A percentile compares a stretch with the other conserved stretches of the same genome.
These are phyloP conservation scores for Blepharisma stoltei DNA, from an alignment of 73 alveolate species.

Conservation along the genomic window DNA sequence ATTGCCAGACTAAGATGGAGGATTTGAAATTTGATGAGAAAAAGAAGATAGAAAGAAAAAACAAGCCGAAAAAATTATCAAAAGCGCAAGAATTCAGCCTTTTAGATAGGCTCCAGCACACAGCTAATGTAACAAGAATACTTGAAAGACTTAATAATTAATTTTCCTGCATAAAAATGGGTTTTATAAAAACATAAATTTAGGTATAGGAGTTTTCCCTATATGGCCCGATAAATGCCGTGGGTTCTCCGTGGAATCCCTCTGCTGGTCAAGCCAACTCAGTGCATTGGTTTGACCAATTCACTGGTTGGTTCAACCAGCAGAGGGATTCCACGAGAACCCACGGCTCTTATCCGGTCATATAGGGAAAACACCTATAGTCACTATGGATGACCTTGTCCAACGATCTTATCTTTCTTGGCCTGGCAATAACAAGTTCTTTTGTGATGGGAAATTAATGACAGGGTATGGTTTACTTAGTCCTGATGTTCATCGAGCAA, in stretches of 20 bases:
- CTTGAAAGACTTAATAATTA: too few species aligned
- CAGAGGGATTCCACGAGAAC: not conserved
- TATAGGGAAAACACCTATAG: not conserved
- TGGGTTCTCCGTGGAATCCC: too few species aligned
- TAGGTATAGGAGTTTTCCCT: not conserved
- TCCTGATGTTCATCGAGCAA: not conserved
- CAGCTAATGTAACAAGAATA: too few species aligned
- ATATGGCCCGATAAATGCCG: too few species aligned
- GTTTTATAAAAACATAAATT: not conserved
- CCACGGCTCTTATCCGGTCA: not conserved
- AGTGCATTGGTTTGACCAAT: not conserved
- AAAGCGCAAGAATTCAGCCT: not conserved
- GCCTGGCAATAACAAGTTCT: slow-evolving; percentile 21
- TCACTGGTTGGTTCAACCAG: too few species aligned
- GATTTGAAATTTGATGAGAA: too few species aligned
- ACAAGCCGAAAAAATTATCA: not conserved
- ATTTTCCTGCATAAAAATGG: too few species aligned
- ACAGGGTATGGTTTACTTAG: not conserved
- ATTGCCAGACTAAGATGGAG: too few species aligned
- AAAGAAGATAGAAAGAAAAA: not conserved
- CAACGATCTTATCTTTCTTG: not conserved
- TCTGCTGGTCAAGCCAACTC: too few species aligned
- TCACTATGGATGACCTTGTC: not conserved
- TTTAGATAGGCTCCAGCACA: too few species aligned
- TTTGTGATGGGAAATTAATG: slow-evolving; percentile 20